A percentile compares a stretch with the other conserved stretches of the same genome.
Conservation (phyloP, 2,329 filamentous ascomycete species). For the Talaromyces islandicus region DNA sequence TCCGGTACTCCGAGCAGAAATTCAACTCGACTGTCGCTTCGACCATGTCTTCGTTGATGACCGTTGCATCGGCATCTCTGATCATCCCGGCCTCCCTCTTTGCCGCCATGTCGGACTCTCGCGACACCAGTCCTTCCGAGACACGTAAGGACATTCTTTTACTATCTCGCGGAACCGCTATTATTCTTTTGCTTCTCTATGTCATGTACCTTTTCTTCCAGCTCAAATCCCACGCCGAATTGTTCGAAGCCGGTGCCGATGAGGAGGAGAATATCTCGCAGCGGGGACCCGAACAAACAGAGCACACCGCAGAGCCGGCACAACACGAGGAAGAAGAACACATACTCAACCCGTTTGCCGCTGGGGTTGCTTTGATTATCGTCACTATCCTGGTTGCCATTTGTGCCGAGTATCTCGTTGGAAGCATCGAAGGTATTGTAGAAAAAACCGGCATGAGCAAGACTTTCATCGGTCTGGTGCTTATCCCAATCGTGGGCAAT, state of each 20-base stretch:
- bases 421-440: conserved; percentile 68
- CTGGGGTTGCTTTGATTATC: conserved; percentile 60
- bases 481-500: conserved; percentile 75
- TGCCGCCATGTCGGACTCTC: conserved; percentile 50
- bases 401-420: conserved; percentile 72
- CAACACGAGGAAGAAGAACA: conserved; percentile 36
- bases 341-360: conserved; percentile 58
- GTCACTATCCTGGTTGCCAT: conserved; percentile 65
- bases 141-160: conserved; percentile 56
- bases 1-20: conserved; percentile 62
- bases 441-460: conserved; percentile 66
- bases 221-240: conserved; percentile 64
- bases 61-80: conserved; percentile 67
- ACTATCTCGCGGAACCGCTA: conserved; percentile 68
- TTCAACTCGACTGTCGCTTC: conserved; percentile 47
- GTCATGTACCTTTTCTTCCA: conserved; percentile 74
- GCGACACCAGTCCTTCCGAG: conserved; percentile 25
- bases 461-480: conserved; percentile 72
- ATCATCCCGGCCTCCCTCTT: conserved; percentile 74
- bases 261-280: conserved; percentile 24
- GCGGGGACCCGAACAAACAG: conserved; percentile 17
- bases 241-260: conserved; percentile 54
- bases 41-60: conserved; percentile 63
- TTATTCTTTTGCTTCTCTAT: conserved; percentile 70
- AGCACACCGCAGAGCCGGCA: conserved; percentile 10